Percentiles rank a stretch among this genome's conserved stretches.
These are phyloP conservation scores for Diplogelasinospora grovesii DNA, from an alignment of 495 filamentous ascomycete genomes.

Conservation along the genomic window DNA sequence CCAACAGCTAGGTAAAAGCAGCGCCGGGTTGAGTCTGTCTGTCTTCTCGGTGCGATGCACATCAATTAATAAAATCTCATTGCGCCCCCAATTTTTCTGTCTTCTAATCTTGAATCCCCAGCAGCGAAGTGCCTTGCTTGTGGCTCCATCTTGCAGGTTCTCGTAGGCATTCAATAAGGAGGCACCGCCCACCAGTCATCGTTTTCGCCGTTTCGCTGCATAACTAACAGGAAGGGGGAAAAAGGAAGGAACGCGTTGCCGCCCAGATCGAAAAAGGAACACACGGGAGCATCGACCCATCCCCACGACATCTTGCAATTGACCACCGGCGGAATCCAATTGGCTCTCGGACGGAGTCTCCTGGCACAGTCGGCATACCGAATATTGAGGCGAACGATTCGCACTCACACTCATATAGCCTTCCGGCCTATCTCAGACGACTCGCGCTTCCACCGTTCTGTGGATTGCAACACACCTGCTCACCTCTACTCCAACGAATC, in stretches of 20 bases:
- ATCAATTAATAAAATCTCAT: conserved; percentile 15
- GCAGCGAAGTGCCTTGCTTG: neutral
- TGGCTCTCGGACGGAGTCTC: conserved; percentile 1
- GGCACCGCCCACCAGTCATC: conserved; percentile 2
- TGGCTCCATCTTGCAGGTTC: conserved; percentile 1
- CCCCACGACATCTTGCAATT: neutral
- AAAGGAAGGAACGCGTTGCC: neutral
- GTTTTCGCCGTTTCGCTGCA: conserved; percentile 6
- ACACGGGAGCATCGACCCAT: neutral
- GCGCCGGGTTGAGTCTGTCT: conserved; percentile 6
- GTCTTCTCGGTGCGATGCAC: conserved; percentile 6
- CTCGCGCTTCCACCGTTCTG: conserved; percentile 1
- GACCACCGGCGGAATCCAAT: conserved; percentile 1
- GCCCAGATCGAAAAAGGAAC: conserved; percentile 1
- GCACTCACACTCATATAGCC: neutral
- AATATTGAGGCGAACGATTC: neutral
- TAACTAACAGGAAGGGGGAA: neutral
- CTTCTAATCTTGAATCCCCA: conserved; percentile 3
- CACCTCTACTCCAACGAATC: neutral
- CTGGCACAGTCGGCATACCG: conserved; percentile 3
- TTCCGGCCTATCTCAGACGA: neutral
- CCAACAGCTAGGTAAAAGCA: conserved; percentile 2
- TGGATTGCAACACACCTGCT: neutral
- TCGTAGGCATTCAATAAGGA: neutral
- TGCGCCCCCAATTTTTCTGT: conserved; percentile 15